Evolutionary conservation across 1,284 basidiomycete species (phyloP).

Genomic region (Fomitopsis pinicola): DNA sequence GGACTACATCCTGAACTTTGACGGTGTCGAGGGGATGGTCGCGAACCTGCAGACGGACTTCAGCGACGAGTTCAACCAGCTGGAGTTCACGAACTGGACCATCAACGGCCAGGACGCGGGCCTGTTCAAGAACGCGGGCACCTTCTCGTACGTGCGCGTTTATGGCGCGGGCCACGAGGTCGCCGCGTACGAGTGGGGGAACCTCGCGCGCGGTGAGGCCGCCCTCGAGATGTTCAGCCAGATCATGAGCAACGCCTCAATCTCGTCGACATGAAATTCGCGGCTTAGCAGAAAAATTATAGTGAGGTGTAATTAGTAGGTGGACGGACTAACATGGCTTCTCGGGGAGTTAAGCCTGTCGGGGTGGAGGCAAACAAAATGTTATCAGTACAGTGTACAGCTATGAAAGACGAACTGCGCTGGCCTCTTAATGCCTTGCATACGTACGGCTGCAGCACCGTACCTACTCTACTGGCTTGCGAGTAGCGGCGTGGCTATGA

Average conservation of each 20-base stretch:
- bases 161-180: slow-evolving; percentile 29
- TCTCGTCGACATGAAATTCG: slow-evolving; percentile 15
- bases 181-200: slow-evolving; percentile 20
- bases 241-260: slow-evolving; percentile 21
- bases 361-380: too few relatives aligned
- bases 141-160: slow-evolving; percentile 55
- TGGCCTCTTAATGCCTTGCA: too few relatives aligned
- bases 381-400: too few relatives aligned
- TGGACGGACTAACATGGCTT: too few relatives aligned
- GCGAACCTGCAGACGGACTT: slow-evolving; percentile 15
- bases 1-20: slow-evolving; percentile 58
- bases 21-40: slow-evolving; percentile 61
- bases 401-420: too few relatives aligned
- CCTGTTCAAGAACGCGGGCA: slow-evolving; percentile 56
- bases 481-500: too few relatives aligned
- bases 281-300: background rate
- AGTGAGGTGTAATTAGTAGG: background rate
- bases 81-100: slow-evolving; percentile 45
- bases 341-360: too few relatives aligned
- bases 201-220: slow-evolving; percentile 18
- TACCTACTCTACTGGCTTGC: too few relatives aligned
- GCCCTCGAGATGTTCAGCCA: slow-evolving; percentile 24
- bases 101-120: slow-evolving; percentile 47
- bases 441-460: too few relatives aligned
- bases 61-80: slow-evolving; percentile 27